Evolutionary conservation across 2,329 filamentous ascomycete genomes (phyloP).

Genomic region (Alternaria postmessia): DNA sequence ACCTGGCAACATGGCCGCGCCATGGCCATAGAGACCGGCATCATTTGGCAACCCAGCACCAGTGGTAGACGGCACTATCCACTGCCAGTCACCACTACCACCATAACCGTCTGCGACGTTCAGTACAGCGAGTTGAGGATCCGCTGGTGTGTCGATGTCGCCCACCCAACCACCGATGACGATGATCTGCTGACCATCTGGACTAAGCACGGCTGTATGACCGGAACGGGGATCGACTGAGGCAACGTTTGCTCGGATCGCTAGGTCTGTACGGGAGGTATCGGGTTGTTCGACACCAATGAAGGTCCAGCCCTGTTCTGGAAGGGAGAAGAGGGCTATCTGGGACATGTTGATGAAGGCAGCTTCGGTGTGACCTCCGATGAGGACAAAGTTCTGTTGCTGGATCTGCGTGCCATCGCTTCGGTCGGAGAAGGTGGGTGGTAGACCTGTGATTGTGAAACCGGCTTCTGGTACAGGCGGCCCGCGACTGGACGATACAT

Average conservation of each 20-base stretch:
- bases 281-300: conserved; percentile 67
- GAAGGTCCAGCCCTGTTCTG: conserved; percentile 87
- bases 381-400: conserved; percentile 78
- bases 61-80: conserved; percentile 67
- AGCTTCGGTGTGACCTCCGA: conserved; percentile 82
- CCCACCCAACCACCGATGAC: conserved; percentile 94
- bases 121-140: conserved; percentile 81
- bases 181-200: conserved; percentile 79
- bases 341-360: conserved; percentile 97
- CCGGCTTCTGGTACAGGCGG: conserved; percentile 83
- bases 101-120: conserved; percentile 78
- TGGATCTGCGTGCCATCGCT: conserved; percentile 70
- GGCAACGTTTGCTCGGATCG: conserved; percentile 56
- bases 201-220: conserved; percentile 82
- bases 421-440: conserved; percentile 73
- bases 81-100: conserved; percentile 69
- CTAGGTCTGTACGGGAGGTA: conserved; percentile 63
- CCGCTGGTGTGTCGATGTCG: conserved; percentile 75
- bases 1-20: conserved; percentile 67
- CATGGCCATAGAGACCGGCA: conserved; percentile 68
- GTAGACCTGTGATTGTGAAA: conserved; percentile 79
- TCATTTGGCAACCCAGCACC: conserved; percentile 53
- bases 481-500: conserved; percentile 62
- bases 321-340: conserved; percentile 84
- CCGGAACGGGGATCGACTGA: conserved; percentile 83